Evolutionary conservation across 331 rosid genomes (phyloP), one percentile per base, ranked within the genome.

Genomic region (Ulmus americana): DNA sequence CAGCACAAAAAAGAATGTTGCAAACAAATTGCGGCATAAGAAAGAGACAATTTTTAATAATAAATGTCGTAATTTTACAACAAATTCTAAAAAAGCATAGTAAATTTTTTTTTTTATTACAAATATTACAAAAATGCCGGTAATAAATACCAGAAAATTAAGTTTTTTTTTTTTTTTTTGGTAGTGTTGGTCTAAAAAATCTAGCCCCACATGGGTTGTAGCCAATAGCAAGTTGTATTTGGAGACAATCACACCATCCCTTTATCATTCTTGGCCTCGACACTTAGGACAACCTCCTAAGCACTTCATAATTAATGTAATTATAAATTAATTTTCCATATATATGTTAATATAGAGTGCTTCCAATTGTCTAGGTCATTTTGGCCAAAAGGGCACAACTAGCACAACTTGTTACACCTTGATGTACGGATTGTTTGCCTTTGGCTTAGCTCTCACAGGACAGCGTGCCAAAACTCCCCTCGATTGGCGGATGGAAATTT

Each of bases 121-220:
- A 28, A 28, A 2, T 2, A 28, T 28, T 28, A 28, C 35, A 3
- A 28, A 28, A 28, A 28, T 28, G 3, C 35, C 4, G 4, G 3
- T 28, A 2, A 28, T 2, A 28, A 28, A 28, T 28, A 28, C 35
- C 35, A 28, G 0, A 2, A 28, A 28, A 28, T 28, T 28, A 3
- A 28, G 4, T 28, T 2, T 3, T 28, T 28, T 28, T 28, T 28
- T 28, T 28, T 28, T 28, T 28, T 20, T 1, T 0, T 0, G 22
- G 4, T 28, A 28, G 35, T 80, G 76, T 85, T 83, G 88, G 92
- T 83, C 74, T 50, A 65, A 60, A 77, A 68, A 76, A 81, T 62
- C 61, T 13, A 55, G 35, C 28, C 59, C 74, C 90, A 81, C 88
- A 59, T 79, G 90, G 86, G 81, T 10, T 71, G 56, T 13, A 42